These are phyloP conservation scores for Berberis thunbergii DNA, from an alignment of 164 flowering plant species.

Conservation along the genomic window DNA sequence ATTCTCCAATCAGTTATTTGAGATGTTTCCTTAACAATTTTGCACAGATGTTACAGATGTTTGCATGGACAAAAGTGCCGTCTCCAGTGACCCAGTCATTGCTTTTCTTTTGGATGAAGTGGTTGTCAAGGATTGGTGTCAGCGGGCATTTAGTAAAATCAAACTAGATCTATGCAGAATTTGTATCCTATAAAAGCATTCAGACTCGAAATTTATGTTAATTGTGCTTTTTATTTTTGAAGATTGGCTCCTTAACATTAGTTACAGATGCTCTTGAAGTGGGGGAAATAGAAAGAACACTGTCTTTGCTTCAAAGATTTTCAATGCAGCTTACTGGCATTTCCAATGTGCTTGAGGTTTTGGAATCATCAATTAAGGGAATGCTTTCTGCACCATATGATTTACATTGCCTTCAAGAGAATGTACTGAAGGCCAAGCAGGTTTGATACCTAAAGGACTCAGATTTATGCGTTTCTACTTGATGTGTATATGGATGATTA, in stretches of 20 bases:
- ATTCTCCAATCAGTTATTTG: neutral
- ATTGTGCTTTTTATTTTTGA: neutral
- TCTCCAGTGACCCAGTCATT: conserved; percentile 90
- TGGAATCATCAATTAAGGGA: conserved; percentile 74
- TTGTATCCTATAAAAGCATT: conserved; percentile 50
- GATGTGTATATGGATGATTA: neutral
- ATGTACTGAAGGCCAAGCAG: conserved; percentile 76
- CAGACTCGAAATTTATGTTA: conserved; percentile 1
- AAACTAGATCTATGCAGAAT: conserved; percentile 46
- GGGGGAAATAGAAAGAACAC: conserved; percentile 43
- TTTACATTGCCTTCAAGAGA: conserved; percentile 72
- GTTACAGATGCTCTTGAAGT: conserved; percentile 44
- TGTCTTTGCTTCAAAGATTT: conserved; percentile 42
- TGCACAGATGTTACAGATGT: conserved; percentile 89
- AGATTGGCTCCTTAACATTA: conserved; percentile 25
- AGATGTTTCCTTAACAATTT: conserved; percentile 29
- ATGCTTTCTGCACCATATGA: conserved; percentile 61
- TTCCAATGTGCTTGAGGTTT: conserved; percentile 63
- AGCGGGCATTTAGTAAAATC: conserved; percentile 45
- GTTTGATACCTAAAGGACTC: conserved; percentile 22
- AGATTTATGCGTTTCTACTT: neutral
- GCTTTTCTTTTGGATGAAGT: conserved; percentile 95
- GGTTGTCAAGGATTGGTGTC: conserved; percentile 98
- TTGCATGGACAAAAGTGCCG: conserved; percentile 98
- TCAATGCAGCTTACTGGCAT: conserved; percentile 50